Evolutionary conservation across 495 filamentous ascomycete genomes (phyloP).

Genomic region (Daldinia concentrica): DNA sequence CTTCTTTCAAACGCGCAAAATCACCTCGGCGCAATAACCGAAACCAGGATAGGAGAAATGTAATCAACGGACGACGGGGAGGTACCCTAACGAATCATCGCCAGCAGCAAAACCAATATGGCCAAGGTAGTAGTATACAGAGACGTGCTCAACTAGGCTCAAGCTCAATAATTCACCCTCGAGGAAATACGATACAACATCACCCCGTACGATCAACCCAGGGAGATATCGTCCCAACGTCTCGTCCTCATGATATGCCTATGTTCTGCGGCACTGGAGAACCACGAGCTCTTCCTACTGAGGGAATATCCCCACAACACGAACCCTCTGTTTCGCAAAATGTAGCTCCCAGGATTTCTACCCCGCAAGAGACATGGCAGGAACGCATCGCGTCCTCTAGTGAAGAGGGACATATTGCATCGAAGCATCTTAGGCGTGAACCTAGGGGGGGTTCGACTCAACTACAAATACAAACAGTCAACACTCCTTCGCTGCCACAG

Average conservation of each 20-base stretch:
- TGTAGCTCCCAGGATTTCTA: not conserved
- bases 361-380: not conserved
- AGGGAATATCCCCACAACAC: not conserved
- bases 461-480: not conserved
- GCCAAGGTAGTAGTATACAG: not conserved
- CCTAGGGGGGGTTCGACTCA: not conserved
- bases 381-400: not conserved
- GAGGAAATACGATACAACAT: not conserved
- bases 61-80: not conserved
- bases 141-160: not conserved
- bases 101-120: not conserved
- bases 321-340: not conserved
- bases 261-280: not conserved
- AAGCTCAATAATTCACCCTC: not conserved
- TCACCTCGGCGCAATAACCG: not conserved
- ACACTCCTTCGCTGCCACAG: not conserved
- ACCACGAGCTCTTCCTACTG: not conserved
- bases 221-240: not conserved
- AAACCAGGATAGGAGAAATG: not conserved
- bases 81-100: not conserved
- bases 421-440: not conserved
- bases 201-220: not conserved
- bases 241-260: not conserved
- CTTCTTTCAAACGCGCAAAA: constrained; percentile 14
- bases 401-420: not conserved